phyloP scores from a whole-genome alignment of 2,329 filamentous ascomycete genomes.

The Aureobasidium vineae region DNA sequence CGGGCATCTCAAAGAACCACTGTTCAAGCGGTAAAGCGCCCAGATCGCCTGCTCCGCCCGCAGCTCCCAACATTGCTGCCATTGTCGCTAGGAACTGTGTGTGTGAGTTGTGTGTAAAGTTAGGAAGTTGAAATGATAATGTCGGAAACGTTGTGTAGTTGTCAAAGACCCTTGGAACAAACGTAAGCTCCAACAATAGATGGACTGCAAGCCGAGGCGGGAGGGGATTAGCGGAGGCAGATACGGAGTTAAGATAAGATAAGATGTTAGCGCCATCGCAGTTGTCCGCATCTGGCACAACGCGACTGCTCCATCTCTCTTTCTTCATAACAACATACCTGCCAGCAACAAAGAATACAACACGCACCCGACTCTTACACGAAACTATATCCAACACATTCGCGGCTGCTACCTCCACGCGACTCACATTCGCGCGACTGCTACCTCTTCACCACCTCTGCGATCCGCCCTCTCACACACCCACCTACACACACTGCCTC shows the following conservation, averaged over 20 bases:
- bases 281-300: not conserved
- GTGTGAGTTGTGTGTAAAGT: too few relatives aligned
- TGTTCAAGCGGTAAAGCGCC: conserved; percentile 79
- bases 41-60: conserved; percentile 39
- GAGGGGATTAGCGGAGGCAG: not conserved
- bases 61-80: conserved; percentile 47
- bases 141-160: not conserved
- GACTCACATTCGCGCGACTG: not conserved
- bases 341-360: too few relatives aligned
- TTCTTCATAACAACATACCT: not conserved
- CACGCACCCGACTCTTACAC: not conserved
- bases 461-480: not conserved
- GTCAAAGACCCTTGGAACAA: not conserved
- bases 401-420: not conserved
- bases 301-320: not conserved
- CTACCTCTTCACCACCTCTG: not conserved
- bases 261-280: not conserved
- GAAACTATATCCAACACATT: not conserved
- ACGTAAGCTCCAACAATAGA: conserved; percentile 13
- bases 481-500: not conserved
- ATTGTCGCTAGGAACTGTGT: conserved; percentile 34
- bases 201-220: not conserved
- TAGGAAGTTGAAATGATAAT: not conserved
- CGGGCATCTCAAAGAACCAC: conserved; percentile 99
- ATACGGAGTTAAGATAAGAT: conserved; percentile 20